Evolutionary conservation across 1,284 basidiomycete genomes (phyloP), one percentile per base, ranked within the genome.

Genomic region (Hemileia vastatrix): DNA sequence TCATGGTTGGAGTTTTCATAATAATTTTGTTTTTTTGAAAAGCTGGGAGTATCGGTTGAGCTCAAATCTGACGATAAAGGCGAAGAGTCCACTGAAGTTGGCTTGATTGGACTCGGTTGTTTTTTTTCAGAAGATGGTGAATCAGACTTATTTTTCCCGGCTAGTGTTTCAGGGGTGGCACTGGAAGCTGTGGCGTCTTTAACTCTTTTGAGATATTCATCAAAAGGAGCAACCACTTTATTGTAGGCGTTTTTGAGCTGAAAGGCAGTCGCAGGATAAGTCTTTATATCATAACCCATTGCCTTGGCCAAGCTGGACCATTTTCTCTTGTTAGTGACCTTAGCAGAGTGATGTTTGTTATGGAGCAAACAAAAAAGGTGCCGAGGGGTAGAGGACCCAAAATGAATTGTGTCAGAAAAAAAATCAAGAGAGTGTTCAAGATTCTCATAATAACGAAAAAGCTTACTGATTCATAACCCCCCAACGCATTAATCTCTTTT

Each of bases 221-320:
- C 94, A 72, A 91, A 99, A 6, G 94, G 95, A 33, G 90, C 81
- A 67, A 99, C 88, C 74, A 98, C 88, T 62, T 86, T 85, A 62
- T 82, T 82, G 77, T 96, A 98, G 2, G 92, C 90, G 68, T 85
- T 86, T 78, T 89, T 91, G 76, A 96, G 83, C 72, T 91, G 86
- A 1, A 87, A 86, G 6, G 89, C 87, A 57, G 93, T 81, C 51
- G 87, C 87, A 15, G 87, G 86, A 47, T 88, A 84, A 40, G 86
- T 85, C 58, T 83, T 81, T 33, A 56, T 45, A 44, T 55, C 53
- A 77, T 90, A 92, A 4, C 90, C 91, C 54, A 96, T 80, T 40
- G 84, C 79, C 45, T 85, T 82, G 11, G 90, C 88, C 53, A 95
- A 79, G 73, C 89, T 86, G 1, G 84, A 82, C 93, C 93, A 97